A percentile compares a stretch with the other conserved stretches of the same genome.
Conservation (phyloP, 2,329 filamentous ascomycete genomes). For the Scleromitrula shiraiana region DNA sequence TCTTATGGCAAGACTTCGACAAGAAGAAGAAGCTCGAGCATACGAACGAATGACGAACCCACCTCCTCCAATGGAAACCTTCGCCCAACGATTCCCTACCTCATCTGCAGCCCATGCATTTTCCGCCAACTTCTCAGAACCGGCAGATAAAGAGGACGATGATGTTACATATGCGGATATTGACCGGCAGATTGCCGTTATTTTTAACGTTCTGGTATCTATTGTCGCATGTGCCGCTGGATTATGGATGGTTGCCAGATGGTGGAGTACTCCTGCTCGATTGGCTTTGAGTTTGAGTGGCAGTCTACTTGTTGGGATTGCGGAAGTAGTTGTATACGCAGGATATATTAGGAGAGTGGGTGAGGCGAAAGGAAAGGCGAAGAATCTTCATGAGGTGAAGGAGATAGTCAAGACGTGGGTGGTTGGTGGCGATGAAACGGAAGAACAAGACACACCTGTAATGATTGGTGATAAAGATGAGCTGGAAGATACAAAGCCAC, state of each 20-base stretch:
- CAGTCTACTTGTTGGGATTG: slow-evolving; percentile 60
- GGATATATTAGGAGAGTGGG: slow-evolving; percentile 66
- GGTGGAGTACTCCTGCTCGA: slow-evolving; percentile 65
- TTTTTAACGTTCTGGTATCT: slow-evolving; percentile 84
- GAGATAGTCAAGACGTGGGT: slow-evolving; percentile 68
- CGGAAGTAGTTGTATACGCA: slow-evolving; percentile 70
- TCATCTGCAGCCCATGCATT: slow-evolving; percentile 46
- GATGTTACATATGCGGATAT: slow-evolving; percentile 64
- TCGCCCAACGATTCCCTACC: slow-evolving; percentile 49
- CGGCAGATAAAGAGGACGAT: slow-evolving; percentile 41
- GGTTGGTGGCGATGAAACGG: slow-evolving; percentile 35
- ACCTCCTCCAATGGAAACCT: slow-evolving; percentile 45
- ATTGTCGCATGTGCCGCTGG: slow-evolving; percentile 71
- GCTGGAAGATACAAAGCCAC: slow-evolving; percentile 2
- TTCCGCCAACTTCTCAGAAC: slow-evolving; percentile 41
- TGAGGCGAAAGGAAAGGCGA: slow-evolving; percentile 58
- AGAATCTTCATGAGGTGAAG: slow-evolving; percentile 54
- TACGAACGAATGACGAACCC: slow-evolving; percentile 77
- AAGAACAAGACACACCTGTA: slow-evolving; percentile 11
- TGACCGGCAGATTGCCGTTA: slow-evolving; percentile 73
- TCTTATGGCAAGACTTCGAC: slow-evolving; percentile 77
- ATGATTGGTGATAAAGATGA: neutral
- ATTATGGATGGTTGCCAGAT: slow-evolving; percentile 68
- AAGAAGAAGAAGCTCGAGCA: slow-evolving; percentile 69
- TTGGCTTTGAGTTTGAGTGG: slow-evolving; percentile 65